Evolutionary conservation across 345 rosid species (phyloP), one percentile per base, ranked within the genome.

Genomic region (Citrus cavaleriei): DNA sequence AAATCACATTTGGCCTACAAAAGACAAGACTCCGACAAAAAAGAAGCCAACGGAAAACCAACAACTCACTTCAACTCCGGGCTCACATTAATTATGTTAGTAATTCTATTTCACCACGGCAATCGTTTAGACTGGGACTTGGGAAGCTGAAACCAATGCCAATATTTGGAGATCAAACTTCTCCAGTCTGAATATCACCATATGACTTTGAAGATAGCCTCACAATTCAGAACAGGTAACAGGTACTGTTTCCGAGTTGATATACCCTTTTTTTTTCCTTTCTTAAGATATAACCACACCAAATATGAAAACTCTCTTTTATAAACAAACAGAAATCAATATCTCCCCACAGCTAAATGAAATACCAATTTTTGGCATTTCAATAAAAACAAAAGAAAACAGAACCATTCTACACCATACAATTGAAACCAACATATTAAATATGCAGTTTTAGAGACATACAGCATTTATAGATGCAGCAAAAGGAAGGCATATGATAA

Each of bases 211-310:
- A 21, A 21, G 12, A 58, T 58, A 58, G n/a, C 0, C 10, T n/a
- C 62, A 22, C 10, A 58, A 58, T n/a, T 22, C 62, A 21, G 1
- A 58, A 7, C n/a, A 59, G 24, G 12, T 59, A 58, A 7, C n/a
- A 59, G 24, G 12, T 59, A 22, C 27, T 9, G 6, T 3, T 34
- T 32, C 25, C 13, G 0, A 65, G 42, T 34, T 34, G 25, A 19
- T 34, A 34, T 1, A 0, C 10, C 0, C 2, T 58, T 7, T 21
- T 21, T n/a, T 7, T 58, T 1, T 1, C 30, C 7, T 18, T 51
- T 18, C 57, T 0, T 18, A 51, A 54, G 22, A 51, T 19, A 16
- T 51, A 54, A 54, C 16, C 51, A 0, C 18, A 46, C 51, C 16
- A 46, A 5, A 46, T 1, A 3, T 46, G 51, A 46, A 46, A 57